Conservation (phyloP, 2,329 filamentous ascomycete genomes). For the Pseudocercospora crystallina region DNA sequence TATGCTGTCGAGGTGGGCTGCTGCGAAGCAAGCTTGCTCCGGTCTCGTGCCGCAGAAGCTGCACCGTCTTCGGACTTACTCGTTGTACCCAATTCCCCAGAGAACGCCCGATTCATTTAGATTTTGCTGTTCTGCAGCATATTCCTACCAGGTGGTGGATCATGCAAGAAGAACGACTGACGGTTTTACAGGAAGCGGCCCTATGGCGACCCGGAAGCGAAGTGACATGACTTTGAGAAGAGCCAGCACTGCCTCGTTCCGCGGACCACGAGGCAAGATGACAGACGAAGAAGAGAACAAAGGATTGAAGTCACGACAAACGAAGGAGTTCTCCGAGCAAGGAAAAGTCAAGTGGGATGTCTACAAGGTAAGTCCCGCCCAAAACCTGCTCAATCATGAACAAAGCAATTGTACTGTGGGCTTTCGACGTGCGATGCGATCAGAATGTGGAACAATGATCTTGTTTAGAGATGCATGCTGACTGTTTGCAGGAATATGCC, state of each 20-base stretch:
- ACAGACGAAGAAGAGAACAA: conserved; percentile 72
- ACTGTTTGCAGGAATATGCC: conserved; percentile 68
- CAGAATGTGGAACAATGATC: too few relatives aligned
- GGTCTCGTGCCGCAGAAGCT: conserved; percentile 29
- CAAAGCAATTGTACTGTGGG: too few relatives aligned
- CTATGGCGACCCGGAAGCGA: conserved; percentile 56
- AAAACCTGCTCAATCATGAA: neutral
- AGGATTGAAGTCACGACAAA: conserved; percentile 72
- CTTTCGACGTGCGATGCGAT: too few relatives aligned
- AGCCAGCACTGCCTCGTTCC: conserved; percentile 89
- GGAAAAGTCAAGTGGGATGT: conserved; percentile 98
- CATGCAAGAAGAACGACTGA: too few relatives aligned
- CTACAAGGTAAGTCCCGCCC: conserved; percentile 54
- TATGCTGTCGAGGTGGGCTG: too few relatives aligned
- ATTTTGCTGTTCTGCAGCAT: too few relatives aligned
- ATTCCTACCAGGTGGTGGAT: too few relatives aligned
- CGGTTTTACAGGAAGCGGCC: conserved; percentile 20
- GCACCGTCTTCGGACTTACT: too few relatives aligned
- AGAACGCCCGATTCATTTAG: too few relatives aligned
- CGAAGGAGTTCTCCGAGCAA: conserved; percentile 85
- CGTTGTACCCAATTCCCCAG: too few relatives aligned
- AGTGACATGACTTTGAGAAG: conserved; percentile 82
- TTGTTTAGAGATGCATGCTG: too few relatives aligned
- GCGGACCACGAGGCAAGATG: conserved; percentile 78
- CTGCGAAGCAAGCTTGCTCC: too few relatives aligned